Conservation (phyloP, 1,284 basidiomycete genomes). For the Leccinum pallidistipes region DNA sequence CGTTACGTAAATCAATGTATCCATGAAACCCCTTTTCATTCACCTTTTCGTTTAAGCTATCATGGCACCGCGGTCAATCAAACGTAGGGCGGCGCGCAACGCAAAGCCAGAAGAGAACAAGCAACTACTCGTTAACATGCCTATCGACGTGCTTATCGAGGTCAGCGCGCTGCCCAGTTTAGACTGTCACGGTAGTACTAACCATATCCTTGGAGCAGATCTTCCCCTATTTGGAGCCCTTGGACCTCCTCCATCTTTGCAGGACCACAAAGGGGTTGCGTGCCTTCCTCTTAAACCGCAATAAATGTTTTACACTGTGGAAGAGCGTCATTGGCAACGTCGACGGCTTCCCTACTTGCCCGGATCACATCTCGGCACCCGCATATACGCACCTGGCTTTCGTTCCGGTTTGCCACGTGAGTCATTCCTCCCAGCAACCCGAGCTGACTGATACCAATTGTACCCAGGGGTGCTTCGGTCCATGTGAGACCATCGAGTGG, state of each 20-base stretch:
- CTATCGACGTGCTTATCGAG: slow-evolving; percentile 20
- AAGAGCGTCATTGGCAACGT: slow-evolving; percentile 31
- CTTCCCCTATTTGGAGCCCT: slow-evolving; percentile 36
- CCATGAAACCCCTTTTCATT: slow-evolving; percentile 4
- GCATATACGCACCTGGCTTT: slow-evolving; percentile 40
- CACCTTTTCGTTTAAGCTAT: background rate
- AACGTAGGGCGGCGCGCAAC: background rate
- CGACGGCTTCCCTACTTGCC: slow-evolving; percentile 38
- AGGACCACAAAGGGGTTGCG: slow-evolving; percentile 41
- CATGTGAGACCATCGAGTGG: slow-evolving; percentile 37
- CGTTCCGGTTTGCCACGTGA: slow-evolving; percentile 40
- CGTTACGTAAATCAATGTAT: slow-evolving; percentile 36
- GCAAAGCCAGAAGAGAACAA: background rate
- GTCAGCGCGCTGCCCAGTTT: slow-evolving; percentile 5
- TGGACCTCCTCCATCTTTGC: slow-evolving; percentile 42
- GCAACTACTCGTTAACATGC: slow-evolving; percentile 10
- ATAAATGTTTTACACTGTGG: slow-evolving; percentile 37
- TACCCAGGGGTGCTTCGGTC: slow-evolving; percentile 34
- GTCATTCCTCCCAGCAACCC: slow-evolving; percentile 8
- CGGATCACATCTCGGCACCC: slow-evolving; percentile 37
- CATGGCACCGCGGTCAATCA: slow-evolving; percentile 4
- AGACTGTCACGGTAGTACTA: too few species aligned
- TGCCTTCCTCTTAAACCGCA: slow-evolving; percentile 36
- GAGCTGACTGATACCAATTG: background rate
- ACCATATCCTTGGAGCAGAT: slow-evolving; percentile 26